These are phyloP conservation scores for Royoungia palumana DNA, from an alignment of 768 basidiomycete genomes.

Conservation along the genomic window DNA sequence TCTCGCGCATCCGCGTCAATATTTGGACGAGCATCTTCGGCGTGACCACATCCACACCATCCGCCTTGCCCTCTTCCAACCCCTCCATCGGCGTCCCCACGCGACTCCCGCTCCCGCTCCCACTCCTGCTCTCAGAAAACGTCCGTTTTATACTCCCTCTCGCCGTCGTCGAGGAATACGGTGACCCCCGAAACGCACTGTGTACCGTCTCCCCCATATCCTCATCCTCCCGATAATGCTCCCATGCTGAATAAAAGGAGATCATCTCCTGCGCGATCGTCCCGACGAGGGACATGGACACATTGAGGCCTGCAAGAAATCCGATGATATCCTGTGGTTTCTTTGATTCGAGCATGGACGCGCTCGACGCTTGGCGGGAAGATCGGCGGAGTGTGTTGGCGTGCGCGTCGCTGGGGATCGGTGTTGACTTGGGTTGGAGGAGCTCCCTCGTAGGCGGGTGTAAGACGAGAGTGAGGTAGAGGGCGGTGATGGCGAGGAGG, in stretches of 20 bases:
- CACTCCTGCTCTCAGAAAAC: constrained; percentile 18
- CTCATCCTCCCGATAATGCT: constrained; percentile 69
- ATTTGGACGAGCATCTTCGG: constrained; percentile 54
- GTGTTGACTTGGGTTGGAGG: constrained; percentile 38
- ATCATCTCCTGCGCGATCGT: constrained; percentile 91
- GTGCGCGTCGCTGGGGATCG: constrained; percentile 20
- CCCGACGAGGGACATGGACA: constrained; percentile 77
- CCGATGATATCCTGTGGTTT: constrained; percentile 65
- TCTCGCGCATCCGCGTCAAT: constrained; percentile 66
- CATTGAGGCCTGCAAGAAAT: constrained; percentile 84
- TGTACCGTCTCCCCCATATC: constrained; percentile 32
- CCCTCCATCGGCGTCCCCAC: constrained; percentile 28
- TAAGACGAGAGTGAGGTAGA: constrained; percentile 83
- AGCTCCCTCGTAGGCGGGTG: constrained; percentile 54
- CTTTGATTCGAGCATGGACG: constrained; percentile 24
- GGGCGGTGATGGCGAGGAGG: constrained; percentile 85
- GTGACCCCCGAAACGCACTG: constrained; percentile 20
- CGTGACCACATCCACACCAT: constrained; percentile 41
- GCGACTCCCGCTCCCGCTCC: constrained; percentile 26
- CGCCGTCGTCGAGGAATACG: constrained; percentile 15
- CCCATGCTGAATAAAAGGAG: constrained; percentile 86
- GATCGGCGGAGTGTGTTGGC: constrained; percentile 50
- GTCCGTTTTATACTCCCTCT: constrained; percentile 25
- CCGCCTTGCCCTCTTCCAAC: constrained; percentile 19
- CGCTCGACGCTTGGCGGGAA: constrained; percentile 42